These are phyloP conservation scores for Boehmeria nivea DNA, from an alignment of 306 rosid genomes.

Conservation along the genomic window DNA sequence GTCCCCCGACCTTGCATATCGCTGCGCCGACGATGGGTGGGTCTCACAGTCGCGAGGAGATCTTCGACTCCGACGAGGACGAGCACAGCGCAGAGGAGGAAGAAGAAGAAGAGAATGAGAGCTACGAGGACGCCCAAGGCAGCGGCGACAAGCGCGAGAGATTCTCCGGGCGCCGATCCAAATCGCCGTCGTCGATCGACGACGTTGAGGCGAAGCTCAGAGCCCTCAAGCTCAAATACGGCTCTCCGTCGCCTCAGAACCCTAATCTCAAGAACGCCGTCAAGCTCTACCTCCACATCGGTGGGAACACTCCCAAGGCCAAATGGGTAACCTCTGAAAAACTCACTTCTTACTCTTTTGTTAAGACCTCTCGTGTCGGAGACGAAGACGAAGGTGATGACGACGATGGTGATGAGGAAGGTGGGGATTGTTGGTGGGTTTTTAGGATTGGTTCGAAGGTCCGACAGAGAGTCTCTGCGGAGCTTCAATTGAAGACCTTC, in stretches of 20 bases:
- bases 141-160: slow-evolving; percentile 20
- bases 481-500: slow-evolving; percentile 61
- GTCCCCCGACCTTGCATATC: too few relatives aligned
- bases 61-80: slow-evolving; percentile 44
- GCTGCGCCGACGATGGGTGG: slow-evolving; percentile 47
- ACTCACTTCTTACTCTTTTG: slow-evolving; percentile 53
- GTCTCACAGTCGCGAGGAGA: slow-evolving; percentile 59
- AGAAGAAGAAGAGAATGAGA: slow-evolving; percentile 32
- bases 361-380: slow-evolving; percentile 32
- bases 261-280: slow-evolving; percentile 57
- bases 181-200: slow-evolving; percentile 61
- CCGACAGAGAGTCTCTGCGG: slow-evolving; percentile 45
- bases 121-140: slow-evolving; percentile 53
- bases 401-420: slow-evolving; percentile 31
- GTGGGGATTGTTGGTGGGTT: slow-evolving; percentile 51
- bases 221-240: slow-evolving; percentile 77
- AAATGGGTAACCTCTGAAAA: slow-evolving; percentile 86
- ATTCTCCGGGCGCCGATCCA: slow-evolving; percentile 44
- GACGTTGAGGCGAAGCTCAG: slow-evolving; percentile 79
- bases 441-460: slow-evolving; percentile 61
- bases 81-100: slow-evolving; percentile 20
- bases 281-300: slow-evolving; percentile 73
- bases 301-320: slow-evolving; percentile 75
- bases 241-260: slow-evolving; percentile 28
- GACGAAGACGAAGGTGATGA: slow-evolving; percentile 35